Conservation (phyloP, 148 eudicot species). For the Heliamphora exappendiculata region DNA sequence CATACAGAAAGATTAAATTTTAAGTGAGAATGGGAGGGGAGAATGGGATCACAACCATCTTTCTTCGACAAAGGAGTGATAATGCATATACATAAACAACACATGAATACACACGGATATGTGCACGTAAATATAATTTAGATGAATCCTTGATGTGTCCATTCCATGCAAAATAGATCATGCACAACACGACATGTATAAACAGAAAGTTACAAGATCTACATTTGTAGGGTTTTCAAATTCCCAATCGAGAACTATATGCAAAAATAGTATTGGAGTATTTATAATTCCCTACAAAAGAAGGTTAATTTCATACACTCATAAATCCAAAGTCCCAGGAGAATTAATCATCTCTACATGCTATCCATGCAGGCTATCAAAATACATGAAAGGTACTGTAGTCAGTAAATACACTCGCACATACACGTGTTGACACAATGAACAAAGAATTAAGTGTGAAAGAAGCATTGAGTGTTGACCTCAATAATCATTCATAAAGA, state of each 20-base stretch:
- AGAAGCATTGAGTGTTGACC: not conserved
- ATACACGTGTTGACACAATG: not conserved
- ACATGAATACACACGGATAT: not conserved
- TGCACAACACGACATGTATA: not conserved
- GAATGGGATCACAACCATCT: too few relatives aligned
- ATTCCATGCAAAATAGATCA: not conserved
- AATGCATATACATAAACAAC: too few relatives aligned
- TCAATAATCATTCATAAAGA: not conserved
- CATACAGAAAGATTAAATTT: too few relatives aligned
- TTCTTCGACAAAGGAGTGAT: too few relatives aligned
- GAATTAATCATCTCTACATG: not conserved
- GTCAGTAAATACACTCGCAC: not conserved
- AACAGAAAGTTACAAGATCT: constrained; percentile 59
- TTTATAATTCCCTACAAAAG: constrained; percentile 73
- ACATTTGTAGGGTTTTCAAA: constrained; percentile 63
- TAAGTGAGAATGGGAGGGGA: too few relatives aligned
- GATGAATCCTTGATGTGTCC: not conserved
- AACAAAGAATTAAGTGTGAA: not conserved
- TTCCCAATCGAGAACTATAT: constrained; percentile 60
- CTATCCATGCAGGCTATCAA: not conserved
- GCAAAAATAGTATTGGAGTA: constrained; percentile 73
- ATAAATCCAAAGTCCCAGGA: not conserved
- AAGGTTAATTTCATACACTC: constrained; percentile 1
- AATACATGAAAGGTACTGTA: not conserved
- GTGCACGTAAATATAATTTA: not conserved